Evolutionary conservation across 345 rosid species (phyloP).

Genomic region (Trapa bicornis): DNA sequence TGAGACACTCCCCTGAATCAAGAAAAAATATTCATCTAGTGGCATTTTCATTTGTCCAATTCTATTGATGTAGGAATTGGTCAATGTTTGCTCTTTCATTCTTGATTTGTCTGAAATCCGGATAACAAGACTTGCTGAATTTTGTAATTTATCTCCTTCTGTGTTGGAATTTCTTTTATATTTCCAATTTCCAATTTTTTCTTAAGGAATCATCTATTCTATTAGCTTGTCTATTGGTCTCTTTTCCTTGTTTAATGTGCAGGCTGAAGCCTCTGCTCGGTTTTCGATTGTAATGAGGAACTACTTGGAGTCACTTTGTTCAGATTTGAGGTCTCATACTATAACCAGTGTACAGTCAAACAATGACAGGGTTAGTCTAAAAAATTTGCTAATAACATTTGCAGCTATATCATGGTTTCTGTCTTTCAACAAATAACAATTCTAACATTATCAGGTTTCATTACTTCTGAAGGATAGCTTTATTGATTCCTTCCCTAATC

Average conservation of each 20-base stretch:
- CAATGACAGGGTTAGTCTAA: slow-evolving; percentile 63
- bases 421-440: not conserved
- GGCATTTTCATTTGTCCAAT: not conserved
- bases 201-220: not conserved
- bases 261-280: slow-evolving; percentile 55
- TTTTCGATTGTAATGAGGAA: slow-evolving; percentile 66
- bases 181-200: not conserved
- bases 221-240: not conserved
- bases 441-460: slow-evolving; percentile 51
- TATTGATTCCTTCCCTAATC: slow-evolving; percentile 70
- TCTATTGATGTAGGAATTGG: not conserved
- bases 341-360: slow-evolving; percentile 93
- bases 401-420: not conserved
- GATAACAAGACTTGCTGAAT: not conserved
- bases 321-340: slow-evolving; percentile 66
- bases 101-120: not conserved
- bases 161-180: not conserved
- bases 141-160: not conserved
- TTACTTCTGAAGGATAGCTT: slow-evolving; percentile 89
- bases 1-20: not conserved
- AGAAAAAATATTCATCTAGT: not conserved
- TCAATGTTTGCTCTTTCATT: not conserved
- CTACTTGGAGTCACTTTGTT: slow-evolving; percentile 80
- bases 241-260: slow-evolving; percentile 3
- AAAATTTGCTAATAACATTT: not conserved